Percentiles rank a stretch among this genome's conserved stretches.
phyloP scores from a whole-genome alignment of 2,329 filamentous ascomycete genomes.

The Verticillium nubilum region DNA sequence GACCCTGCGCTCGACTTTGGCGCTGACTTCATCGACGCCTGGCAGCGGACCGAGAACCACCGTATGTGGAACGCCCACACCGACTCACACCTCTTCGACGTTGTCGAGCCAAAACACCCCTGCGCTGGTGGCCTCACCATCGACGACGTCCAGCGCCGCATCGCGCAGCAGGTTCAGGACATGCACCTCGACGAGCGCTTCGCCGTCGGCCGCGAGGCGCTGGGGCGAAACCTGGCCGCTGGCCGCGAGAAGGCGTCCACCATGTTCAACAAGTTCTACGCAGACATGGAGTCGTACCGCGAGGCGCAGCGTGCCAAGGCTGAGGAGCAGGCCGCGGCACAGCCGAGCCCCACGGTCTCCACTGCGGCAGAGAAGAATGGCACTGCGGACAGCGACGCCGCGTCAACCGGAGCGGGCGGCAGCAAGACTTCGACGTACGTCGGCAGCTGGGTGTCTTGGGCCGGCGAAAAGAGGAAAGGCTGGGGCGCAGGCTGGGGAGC shows the following conservation, averaged over 20 bases:
- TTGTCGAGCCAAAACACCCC: slow-evolving; percentile 88
- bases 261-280: slow-evolving; percentile 83
- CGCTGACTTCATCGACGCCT: slow-evolving; percentile 77
- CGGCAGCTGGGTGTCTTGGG: slow-evolving; percentile 65
- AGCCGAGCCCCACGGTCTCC: slow-evolving; percentile 12
- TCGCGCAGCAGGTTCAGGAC: slow-evolving; percentile 89
- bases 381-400: slow-evolving; percentile 41
- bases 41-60: slow-evolving; percentile 87
- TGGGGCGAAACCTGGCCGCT: slow-evolving; percentile 84
- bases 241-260: slow-evolving; percentile 84
- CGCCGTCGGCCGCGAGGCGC: slow-evolving; percentile 72
- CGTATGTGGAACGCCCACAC: slow-evolving; percentile 77
- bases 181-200: slow-evolving; percentile 90
- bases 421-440: slow-evolving; percentile 58
- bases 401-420: slow-evolving; percentile 22
- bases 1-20: slow-evolving; percentile 84
- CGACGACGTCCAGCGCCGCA: slow-evolving; percentile 85
- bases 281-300: slow-evolving; percentile 69
- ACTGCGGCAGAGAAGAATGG: slow-evolving; percentile 13
- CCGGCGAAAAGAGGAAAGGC: slow-evolving; percentile 69
- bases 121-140: slow-evolving; percentile 89
- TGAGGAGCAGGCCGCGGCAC: slow-evolving; percentile 24
- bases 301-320: slow-evolving; percentile 40
- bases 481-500: slow-evolving; percentile 36
- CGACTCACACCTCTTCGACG: slow-evolving; percentile 86